These are phyloP conservation scores for Suhomyces pyralidae DNA, from an alignment of 805 yeast genomes.

Conservation along the genomic window DNA sequence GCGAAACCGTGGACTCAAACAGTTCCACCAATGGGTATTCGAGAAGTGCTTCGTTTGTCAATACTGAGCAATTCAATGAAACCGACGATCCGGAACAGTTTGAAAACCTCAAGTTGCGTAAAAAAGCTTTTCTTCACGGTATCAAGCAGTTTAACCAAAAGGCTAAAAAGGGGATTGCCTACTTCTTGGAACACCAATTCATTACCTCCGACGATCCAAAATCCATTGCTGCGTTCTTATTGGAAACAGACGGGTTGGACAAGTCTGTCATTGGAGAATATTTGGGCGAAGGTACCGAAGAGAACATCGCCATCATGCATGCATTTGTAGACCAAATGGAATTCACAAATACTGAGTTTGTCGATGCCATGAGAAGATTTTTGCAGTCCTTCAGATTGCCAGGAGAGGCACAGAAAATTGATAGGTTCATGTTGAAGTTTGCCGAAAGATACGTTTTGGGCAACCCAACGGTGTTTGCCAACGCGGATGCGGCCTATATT, in stretches of 20 bases:
- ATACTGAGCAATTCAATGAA: constrained; percentile 26
- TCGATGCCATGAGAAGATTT: constrained; percentile 80
- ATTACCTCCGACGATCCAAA: constrained; percentile 57
- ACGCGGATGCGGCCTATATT: constrained; percentile 92
- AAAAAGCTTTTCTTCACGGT: constrained; percentile 77
- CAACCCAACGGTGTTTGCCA: constrained; percentile 82
- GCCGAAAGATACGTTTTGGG: constrained; percentile 89
- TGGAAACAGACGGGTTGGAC: constrained; percentile 72
- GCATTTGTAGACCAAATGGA: constrained; percentile 88
- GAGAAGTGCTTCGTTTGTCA: constrained; percentile 28
- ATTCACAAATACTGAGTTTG: constrained; percentile 64
- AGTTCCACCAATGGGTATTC: constrained; percentile 23
- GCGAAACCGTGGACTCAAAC: constrained; percentile 30
- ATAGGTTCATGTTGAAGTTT: constrained; percentile 93
- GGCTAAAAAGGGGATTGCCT: constrained; percentile 75
- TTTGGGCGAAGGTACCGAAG: constrained; percentile 83
- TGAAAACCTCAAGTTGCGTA: constrained; percentile 77
- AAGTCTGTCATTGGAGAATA: constrained; percentile 86
- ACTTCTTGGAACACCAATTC: constrained; percentile 61
- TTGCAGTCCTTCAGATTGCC: constrained; percentile 90
- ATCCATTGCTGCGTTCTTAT: constrained; percentile 71
- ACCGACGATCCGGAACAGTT: constrained; percentile 79
- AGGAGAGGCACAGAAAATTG: constrained; percentile 97
- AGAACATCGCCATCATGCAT: constrained; percentile 82
- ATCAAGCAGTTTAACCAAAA: constrained; percentile 77